Evolutionary conservation across 2,329 filamentous ascomycete genomes (phyloP), one percentile per base, ranked within the genome.

Genomic region (Periconia digitata): DNA sequence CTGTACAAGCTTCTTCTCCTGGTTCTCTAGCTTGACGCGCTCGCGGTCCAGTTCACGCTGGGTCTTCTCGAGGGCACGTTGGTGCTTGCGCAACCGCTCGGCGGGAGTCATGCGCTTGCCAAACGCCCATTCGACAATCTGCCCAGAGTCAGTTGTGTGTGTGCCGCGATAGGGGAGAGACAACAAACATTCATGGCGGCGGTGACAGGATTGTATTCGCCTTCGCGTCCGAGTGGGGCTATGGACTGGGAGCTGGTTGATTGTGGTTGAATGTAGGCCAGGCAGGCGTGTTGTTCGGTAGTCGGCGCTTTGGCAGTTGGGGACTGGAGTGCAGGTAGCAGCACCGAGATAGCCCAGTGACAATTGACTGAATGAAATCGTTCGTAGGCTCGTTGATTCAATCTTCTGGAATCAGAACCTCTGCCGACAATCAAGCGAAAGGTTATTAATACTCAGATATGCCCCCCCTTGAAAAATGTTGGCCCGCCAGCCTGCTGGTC

Each of bases 101-200:
- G 91, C 90, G 3, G 94, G 92, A 79, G 94, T 99, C 84, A 97
- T 95, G 74, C 94, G 94, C 83, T 96, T 97, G 60, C 94, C 94
- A 70, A 99, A 99, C 34, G 92, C 92, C 92, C 94, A 99, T 83
- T 99, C 94, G 54, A 99, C 83, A 70, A 97, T 90, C 90, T 96
- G 56, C 48, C 51, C 44, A 63, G n/a, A 57, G 49, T 59, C 53
- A 50, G 54, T 42, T 23, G 43, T 29, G 21, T 24, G 27, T 23
- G 17, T n/a, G n/a, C 15, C 37, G 8, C 36, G 35, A 27, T 42
- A 20, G 45, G 22, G 49, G 54, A 40, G 42, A 41, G 65, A 54
- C 67, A 10, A 64, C 78, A 52, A 63, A 84, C 83, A 72, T 86
- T 85, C 83, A 85, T 84, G 59, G 51, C 75, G 64, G 55, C 47